Conservation (phyloP, 2,329 filamentous ascomycete species). For the Paecilomyces niveus region DNA sequence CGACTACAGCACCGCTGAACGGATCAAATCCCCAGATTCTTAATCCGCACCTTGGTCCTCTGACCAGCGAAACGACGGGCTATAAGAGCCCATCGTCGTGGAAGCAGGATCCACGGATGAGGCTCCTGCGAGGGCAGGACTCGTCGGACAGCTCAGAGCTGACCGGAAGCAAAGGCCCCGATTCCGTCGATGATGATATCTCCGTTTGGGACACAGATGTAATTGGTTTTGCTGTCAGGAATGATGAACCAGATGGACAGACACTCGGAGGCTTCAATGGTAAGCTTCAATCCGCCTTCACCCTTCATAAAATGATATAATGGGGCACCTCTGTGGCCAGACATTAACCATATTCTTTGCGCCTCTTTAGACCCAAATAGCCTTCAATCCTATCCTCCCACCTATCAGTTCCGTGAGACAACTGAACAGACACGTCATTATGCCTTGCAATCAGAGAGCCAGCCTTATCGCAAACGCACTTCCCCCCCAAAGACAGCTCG, state of each 20-base stretch:
- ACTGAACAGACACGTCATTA: neutral
- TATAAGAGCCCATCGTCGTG: neutral
- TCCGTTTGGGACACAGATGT: neutral
- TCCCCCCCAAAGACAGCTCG: neutral
- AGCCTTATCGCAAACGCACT: neutral
- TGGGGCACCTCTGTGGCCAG: neutral
- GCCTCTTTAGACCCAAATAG: neutral
- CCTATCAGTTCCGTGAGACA: neutral
- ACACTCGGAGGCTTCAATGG: neutral
- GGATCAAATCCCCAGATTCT: neutral
- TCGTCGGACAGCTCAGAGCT: neutral
- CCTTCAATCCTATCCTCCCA: neutral
- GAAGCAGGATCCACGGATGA: neutral
- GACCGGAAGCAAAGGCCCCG: neutral
- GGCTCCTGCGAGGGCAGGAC: neutral
- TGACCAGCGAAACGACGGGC: neutral
- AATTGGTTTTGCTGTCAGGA: neutral
- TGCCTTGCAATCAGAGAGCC: neutral
- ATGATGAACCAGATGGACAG: constrained; percentile 1
- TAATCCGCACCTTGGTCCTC: neutral
- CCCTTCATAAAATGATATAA: neutral
- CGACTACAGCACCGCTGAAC: neutral
- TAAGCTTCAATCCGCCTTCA: neutral
- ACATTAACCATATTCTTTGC: neutral
- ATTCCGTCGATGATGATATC: neutral